Conservation (phyloP, 225 moss, liverwort and hornwort genomes). For the Antitrichia curtipendula region DNA sequence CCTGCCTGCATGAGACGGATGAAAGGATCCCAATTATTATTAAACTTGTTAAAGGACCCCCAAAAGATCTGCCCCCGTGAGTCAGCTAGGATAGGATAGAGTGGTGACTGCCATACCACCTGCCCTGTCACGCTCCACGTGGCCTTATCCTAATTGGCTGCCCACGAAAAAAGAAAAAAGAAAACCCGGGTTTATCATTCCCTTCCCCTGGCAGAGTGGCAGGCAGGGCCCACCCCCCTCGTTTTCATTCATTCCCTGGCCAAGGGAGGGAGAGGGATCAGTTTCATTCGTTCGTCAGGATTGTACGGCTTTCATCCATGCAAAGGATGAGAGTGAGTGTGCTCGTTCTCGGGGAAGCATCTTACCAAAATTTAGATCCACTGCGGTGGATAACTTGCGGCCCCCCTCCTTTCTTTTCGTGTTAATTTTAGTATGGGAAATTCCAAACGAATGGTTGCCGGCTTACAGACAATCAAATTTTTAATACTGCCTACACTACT, state of each 20-base stretch:
- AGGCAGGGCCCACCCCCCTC: too few species aligned
- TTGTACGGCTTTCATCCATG: background rate
- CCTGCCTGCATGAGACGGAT: background rate
- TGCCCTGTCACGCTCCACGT: background rate
- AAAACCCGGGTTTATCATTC: background rate
- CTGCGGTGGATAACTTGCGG: background rate
- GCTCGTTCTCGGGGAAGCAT: background rate
- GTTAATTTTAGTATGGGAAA: background rate
- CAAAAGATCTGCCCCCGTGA: conserved; percentile 6
- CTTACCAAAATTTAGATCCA: background rate
- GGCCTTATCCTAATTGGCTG: background rate
- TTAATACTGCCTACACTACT: too few species aligned
- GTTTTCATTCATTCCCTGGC: background rate
- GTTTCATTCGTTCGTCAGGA: background rate
- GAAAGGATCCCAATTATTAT: background rate
- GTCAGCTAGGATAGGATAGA: conserved; percentile 20
- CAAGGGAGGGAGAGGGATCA: background rate
- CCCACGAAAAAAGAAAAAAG: too few species aligned
- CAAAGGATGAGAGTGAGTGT: too few species aligned
- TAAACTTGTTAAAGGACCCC: background rate
- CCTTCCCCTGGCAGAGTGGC: too few species aligned
- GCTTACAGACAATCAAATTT: background rate
- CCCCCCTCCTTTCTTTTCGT: too few species aligned
- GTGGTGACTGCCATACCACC: conserved; percentile 5
- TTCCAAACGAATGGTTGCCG: background rate